Evolutionary conservation across 2,329 filamentous ascomycete species (phyloP).

Genomic region (Grosmannia penicillata): DNA sequence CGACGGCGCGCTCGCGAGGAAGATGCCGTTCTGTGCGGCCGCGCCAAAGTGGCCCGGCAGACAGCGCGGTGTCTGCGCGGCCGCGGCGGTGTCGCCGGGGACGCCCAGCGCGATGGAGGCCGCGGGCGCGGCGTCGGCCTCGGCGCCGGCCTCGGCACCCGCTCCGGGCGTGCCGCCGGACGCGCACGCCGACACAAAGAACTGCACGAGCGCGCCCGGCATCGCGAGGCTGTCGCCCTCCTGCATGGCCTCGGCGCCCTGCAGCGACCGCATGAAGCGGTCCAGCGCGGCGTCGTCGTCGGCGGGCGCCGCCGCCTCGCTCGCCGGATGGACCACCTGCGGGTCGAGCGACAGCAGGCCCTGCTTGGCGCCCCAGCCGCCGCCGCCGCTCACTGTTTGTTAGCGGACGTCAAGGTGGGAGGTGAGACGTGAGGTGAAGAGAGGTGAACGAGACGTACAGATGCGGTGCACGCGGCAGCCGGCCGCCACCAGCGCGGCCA

Average conservation of each 20-base stretch:
- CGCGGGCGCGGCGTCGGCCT: neutral
- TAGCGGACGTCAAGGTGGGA: neutral
- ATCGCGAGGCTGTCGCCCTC: slow-evolving; percentile 43
- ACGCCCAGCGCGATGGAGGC: slow-evolving; percentile 8
- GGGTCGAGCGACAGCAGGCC: slow-evolving; percentile 69
- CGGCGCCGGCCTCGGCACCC: neutral
- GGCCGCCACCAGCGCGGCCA: slow-evolving; percentile 21
- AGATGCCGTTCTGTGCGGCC: slow-evolving; percentile 45
- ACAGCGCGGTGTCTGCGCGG: slow-evolving; percentile 4
- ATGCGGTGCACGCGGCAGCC: slow-evolving; percentile 33
- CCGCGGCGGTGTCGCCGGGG: slow-evolving; percentile 1
- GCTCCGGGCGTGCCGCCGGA: too few species aligned
- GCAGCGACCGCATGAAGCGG: slow-evolving; percentile 35
- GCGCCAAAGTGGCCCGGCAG: slow-evolving; percentile 41
- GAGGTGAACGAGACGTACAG: slow-evolving; percentile 20
- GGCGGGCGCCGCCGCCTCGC: slow-evolving; percentile 19
- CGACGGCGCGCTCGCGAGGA: slow-evolving; percentile 17
- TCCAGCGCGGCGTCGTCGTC: slow-evolving; percentile 36
- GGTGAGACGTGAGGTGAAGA: neutral
- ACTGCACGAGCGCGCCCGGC: slow-evolving; percentile 51
- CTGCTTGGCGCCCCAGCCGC: slow-evolving; percentile 71
- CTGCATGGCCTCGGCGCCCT: slow-evolving; percentile 13
- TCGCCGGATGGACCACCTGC: slow-evolving; percentile 35
- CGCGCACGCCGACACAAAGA: slow-evolving; percentile 30
- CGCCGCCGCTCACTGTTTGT: slow-evolving; percentile 54